A percentile compares a stretch with the other conserved stretches of the same genome.
These are phyloP conservation scores for Rhizopogon salebrosus DNA, from an alignment of 768 basidiomycete species.

Conservation along the genomic window DNA sequence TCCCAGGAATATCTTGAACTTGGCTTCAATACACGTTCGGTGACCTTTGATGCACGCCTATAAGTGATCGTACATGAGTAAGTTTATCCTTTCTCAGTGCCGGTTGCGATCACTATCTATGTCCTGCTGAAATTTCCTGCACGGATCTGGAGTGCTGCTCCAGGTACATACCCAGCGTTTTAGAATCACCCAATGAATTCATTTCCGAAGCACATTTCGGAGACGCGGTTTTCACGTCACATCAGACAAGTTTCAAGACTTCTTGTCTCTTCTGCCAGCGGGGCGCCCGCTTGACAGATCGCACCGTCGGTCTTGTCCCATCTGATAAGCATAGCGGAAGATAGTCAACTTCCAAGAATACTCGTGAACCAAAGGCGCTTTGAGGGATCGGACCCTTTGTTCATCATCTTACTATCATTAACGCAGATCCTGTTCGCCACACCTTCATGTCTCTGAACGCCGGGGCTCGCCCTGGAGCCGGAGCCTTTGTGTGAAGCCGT, in stretches of 20 bases:
- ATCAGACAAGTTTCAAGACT: too few relatives aligned
- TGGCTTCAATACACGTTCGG: constrained; percentile 1
- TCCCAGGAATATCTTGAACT: constrained; percentile 7
- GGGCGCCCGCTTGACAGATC: too few relatives aligned
- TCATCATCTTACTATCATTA: background rate
- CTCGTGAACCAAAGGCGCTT: constrained; percentile 1
- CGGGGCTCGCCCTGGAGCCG: constrained; percentile 11
- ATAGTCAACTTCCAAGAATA: too few relatives aligned
- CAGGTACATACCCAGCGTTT: too few relatives aligned
- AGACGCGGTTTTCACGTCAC: too few relatives aligned
- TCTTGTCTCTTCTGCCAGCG: too few relatives aligned
- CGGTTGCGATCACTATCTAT: background rate
- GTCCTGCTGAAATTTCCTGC: constrained; percentile 4
- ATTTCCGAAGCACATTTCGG: too few relatives aligned
- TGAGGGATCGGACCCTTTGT: constrained; percentile 11
- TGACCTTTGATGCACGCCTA: constrained; percentile 5
- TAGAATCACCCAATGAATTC: too few relatives aligned
- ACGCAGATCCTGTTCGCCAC: background rate
- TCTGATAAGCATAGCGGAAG: too few relatives aligned
- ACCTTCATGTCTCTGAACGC: constrained; percentile 1
- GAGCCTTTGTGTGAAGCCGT: constrained; percentile 1
- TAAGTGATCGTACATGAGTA: constrained; percentile 14
- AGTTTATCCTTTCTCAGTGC: constrained; percentile 1
- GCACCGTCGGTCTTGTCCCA: too few relatives aligned
- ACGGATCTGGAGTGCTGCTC: background rate